These are phyloP conservation scores for Limnanthes douglasii DNA, from an alignment of 345 rosid genomes.

Conservation along the genomic window DNA sequence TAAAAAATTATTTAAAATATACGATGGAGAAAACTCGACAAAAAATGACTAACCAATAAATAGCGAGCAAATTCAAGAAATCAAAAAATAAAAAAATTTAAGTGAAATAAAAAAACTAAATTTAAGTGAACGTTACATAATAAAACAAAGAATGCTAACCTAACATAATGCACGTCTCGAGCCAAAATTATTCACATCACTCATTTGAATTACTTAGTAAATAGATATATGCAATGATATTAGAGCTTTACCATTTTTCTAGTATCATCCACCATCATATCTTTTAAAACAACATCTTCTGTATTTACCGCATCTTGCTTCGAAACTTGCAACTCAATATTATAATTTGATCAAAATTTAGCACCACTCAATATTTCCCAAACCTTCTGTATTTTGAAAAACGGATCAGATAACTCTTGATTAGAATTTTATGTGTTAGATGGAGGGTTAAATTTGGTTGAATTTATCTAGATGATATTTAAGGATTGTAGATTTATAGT, in stretches of 20 bases:
- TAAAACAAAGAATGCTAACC: too few species aligned
- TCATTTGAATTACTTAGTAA: too few species aligned
- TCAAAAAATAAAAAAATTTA: too few species aligned
- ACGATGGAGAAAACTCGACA: too few species aligned
- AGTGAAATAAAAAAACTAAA: too few species aligned
- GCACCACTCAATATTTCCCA: constrained; percentile 62
- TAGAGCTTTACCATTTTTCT: constrained; percentile 30
- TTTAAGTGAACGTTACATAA: too few species aligned
- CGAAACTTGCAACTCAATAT: constrained; percentile 35
- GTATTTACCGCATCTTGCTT: constrained; percentile 28
- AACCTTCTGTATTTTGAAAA: constrained; percentile 54
- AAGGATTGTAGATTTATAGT: constrained; percentile 52
- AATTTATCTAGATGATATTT: constrained; percentile 61
- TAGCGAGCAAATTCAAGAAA: too few species aligned
- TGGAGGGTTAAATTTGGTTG: constrained; percentile 1
- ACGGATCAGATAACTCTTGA: constrained; percentile 19
- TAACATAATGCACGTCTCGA: too few species aligned
- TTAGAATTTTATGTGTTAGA: constrained; percentile 8
- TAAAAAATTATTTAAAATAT: too few species aligned
- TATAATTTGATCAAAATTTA: constrained; percentile 35
- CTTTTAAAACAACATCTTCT: constrained; percentile 52
- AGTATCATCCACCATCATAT: constrained; percentile 40
- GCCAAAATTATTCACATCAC: too few species aligned
- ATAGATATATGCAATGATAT: constrained; percentile 61
- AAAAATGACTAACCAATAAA: too few species aligned